Evolutionary conservation across 768 basidiomycete genomes (phyloP), one percentile per base, ranked within the genome.

Genomic region (Boletus reticuloceps): DNA sequence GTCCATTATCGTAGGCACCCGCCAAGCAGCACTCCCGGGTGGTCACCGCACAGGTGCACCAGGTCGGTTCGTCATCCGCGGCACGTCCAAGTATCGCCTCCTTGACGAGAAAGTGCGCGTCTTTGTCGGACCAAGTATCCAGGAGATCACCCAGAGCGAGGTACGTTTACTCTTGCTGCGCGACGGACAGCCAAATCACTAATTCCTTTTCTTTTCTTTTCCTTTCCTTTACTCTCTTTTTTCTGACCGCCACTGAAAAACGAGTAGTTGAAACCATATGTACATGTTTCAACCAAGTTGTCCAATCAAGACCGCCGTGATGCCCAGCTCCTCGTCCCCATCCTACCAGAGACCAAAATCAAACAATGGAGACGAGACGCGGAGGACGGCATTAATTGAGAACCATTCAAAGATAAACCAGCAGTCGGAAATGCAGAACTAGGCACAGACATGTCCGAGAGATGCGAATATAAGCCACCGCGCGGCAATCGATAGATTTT

Each of bases 11-110:
- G 2, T 48, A 94, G 92, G 93, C 37, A 94, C 87, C 20, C 76
- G 94, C 38, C 92, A 93, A 69, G 88, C 94, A 0, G 79, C 76
- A 54, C 83, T 94, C 29, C 91, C 91, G 9, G 91, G 91, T 58
- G 89, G 90, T 22, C 86, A 82, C 66, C 83, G 93, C 43, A 95
- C 92, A 1, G 93, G 92, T 56, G 89, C 93, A 25, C 92, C 92
- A 19, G 91, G 94, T 69, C 83, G 86, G 68, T 90, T 93, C 71
- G 85, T 92, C 47, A 74, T 91, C 19, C 70, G 80, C 40, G 90
- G 91, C 40, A 84, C 85, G 64, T 79, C 87, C 40, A 91, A 93
- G 68, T 94, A 94, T 71, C 78, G 87, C 51, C 75, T 97, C 16
- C 62, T 91, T 52, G 90, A 96, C 65, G 85, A 88, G 68, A 79